Conservation (phyloP, 345 rosid species). For the Syzygium grande region DNA sequence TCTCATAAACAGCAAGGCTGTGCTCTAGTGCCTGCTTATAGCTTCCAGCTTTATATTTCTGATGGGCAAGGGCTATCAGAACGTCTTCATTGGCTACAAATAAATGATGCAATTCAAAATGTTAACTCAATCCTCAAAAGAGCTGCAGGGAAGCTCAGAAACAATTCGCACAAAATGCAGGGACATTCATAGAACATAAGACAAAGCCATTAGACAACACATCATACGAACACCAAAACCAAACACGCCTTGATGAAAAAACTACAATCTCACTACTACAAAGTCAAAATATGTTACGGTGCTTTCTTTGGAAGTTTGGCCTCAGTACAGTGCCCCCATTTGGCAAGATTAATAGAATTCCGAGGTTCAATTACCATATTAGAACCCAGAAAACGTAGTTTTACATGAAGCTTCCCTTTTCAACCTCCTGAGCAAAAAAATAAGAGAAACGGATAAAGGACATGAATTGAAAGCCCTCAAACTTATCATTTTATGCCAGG, state of each 20-base stretch:
- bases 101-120: neutral
- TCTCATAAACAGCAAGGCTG: conserved; percentile 68
- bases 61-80: conserved; percentile 72
- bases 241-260: neutral
- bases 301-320: neutral
- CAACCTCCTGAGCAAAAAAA: neutral
- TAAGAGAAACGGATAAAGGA: neutral
- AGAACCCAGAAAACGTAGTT: neutral
- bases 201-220: neutral
- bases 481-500: neutral
- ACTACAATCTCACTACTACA: neutral
- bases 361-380: neutral
- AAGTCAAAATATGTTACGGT: neutral
- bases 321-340: neutral
- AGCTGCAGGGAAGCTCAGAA: neutral
- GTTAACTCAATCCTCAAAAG: neutral
- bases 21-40: conserved; percentile 80
- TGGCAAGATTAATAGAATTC: neutral
- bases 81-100: conserved; percentile 65
- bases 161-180: neutral
- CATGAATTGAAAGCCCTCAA: neutral
- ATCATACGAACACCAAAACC: neutral
- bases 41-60: conserved; percentile 73
- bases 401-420: neutral
- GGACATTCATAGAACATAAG: neutral